Conservation (phyloP, 164 flowering plant genomes). For the Malania oleifera region DNA sequence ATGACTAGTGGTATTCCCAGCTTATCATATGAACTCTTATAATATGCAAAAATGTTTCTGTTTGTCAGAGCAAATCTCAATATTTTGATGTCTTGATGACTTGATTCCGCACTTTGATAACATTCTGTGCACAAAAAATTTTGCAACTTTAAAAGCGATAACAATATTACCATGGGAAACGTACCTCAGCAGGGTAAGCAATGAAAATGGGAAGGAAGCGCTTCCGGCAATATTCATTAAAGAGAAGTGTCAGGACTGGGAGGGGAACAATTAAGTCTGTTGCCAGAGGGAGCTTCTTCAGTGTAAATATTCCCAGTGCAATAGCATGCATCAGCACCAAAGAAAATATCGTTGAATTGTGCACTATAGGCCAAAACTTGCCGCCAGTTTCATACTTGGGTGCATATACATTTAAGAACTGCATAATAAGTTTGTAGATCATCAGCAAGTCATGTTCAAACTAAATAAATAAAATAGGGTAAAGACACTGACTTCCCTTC, state of each 20-base stretch:
- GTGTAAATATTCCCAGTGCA: slow-evolving; percentile 48
- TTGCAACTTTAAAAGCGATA: neutral
- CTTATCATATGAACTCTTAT: too few species aligned
- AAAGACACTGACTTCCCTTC: too few species aligned
- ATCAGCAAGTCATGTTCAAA: neutral
- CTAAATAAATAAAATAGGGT: too few species aligned
- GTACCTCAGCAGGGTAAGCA: slow-evolving; percentile 51
- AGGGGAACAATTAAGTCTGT: slow-evolving; percentile 43
- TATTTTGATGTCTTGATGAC: neutral
- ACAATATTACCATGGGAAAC: neutral
- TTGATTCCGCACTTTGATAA: neutral
- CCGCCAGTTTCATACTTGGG: slow-evolving; percentile 51
- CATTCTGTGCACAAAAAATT: neutral
- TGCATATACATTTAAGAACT: slow-evolving; percentile 51
- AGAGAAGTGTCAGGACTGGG: slow-evolving; percentile 47
- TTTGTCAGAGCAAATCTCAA: neutral
- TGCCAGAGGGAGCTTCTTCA: slow-evolving; percentile 46
- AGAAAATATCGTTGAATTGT: slow-evolving; percentile 56
- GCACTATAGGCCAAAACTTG: slow-evolving; percentile 57
- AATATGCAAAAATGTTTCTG: too few species aligned
- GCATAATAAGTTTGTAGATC: slow-evolving; percentile 19
- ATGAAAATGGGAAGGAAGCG: slow-evolving; percentile 51
- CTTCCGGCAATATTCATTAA: slow-evolving; percentile 58
- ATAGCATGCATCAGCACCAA: slow-evolving; percentile 54
- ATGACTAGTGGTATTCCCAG: too few species aligned